Evolutionary conservation across 345 rosid genomes (phyloP).

Genomic region (Jatropha curcas): DNA sequence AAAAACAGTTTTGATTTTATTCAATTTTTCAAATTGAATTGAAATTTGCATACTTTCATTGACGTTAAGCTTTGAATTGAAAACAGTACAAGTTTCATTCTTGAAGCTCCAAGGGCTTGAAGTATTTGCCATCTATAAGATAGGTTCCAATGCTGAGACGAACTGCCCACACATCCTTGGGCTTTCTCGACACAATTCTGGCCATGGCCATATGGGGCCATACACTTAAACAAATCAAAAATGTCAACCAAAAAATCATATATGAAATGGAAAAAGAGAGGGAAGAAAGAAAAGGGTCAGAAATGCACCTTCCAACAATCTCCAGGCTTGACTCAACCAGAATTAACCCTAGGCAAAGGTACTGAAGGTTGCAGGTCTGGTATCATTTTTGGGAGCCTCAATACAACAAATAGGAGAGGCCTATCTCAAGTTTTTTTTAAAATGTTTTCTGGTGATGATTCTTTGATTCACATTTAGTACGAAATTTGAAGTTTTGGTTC

Average conservation of each 20-base stretch:
- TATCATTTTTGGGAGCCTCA: conserved; percentile 77
- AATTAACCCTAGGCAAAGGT: conserved; percentile 74
- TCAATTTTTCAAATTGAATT: too few species aligned
- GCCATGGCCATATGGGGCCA: too few species aligned
- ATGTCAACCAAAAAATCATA: not conserved
- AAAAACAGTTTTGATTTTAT: too few species aligned
- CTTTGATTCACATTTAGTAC: conserved; percentile 35
- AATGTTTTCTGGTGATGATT: conserved; percentile 15
- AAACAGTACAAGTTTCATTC: conserved; percentile 10
- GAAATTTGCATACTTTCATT: too few species aligned
- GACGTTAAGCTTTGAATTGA: too few species aligned
- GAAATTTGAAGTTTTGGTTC: not conserved
- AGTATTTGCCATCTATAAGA: conserved; percentile 55
- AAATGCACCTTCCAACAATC: conserved; percentile 93
- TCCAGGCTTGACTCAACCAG: conserved; percentile 82
- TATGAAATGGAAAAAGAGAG: too few species aligned
- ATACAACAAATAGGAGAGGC: conserved; percentile 68
- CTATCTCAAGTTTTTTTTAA: conserved; percentile 59
- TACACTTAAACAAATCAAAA: not conserved
- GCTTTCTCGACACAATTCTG: conserved; percentile 91
- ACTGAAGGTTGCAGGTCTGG: conserved; percentile 82
- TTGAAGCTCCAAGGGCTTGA: conserved; percentile 58
- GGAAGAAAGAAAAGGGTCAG: too few species aligned
- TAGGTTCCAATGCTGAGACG: conserved; percentile 77
- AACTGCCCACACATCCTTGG: conserved; percentile 90